Conservation (phyloP, 2,329 filamentous ascomycete species). For the Aureobasidium sp. region DNA sequence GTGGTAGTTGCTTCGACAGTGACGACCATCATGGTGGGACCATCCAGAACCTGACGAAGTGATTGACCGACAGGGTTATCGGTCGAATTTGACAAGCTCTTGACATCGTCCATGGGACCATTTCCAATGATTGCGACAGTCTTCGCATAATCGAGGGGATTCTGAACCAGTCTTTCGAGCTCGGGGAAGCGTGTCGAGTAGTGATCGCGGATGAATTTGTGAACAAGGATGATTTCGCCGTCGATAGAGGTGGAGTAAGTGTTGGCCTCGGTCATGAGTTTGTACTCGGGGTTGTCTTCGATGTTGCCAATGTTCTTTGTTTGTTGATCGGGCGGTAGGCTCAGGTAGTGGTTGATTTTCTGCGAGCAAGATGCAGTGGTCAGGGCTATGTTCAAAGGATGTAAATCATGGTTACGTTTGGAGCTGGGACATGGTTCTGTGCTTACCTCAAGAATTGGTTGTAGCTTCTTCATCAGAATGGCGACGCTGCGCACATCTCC, state of each 20-base stretch:
- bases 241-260: conserved; percentile 87
- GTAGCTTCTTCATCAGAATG: conserved; percentile 70
- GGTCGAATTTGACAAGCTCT: conserved; percentile 64
- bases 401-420: conserved; percentile 49
- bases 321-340: conserved; percentile 57
- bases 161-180: conserved; percentile 81
- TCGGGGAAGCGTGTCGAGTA: conserved; percentile 93
- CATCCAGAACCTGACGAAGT: conserved; percentile 75
- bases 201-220: conserved; percentile 94
- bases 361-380: conserved; percentile 51
- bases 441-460: conserved; percentile 77
- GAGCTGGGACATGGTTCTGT: conserved; percentile 20
- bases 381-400: conserved; percentile 60
- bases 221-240: conserved; percentile 82
- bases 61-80: conserved; percentile 71
- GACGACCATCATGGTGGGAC: conserved; percentile 89
- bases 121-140: conserved; percentile 90
- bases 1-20: conserved; percentile 90
- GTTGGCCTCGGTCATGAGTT: conserved; percentile 81
- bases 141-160: conserved; percentile 90
- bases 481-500: conserved; percentile 75
- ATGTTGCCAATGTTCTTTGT: conserved; percentile 68
- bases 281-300: conserved; percentile 88
- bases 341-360: conserved; percentile 75
- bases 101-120: conserved; percentile 83